Conservation (phyloP, 768 basidiomycete genomes). For the Pleurotus pulmonarius region DNA sequence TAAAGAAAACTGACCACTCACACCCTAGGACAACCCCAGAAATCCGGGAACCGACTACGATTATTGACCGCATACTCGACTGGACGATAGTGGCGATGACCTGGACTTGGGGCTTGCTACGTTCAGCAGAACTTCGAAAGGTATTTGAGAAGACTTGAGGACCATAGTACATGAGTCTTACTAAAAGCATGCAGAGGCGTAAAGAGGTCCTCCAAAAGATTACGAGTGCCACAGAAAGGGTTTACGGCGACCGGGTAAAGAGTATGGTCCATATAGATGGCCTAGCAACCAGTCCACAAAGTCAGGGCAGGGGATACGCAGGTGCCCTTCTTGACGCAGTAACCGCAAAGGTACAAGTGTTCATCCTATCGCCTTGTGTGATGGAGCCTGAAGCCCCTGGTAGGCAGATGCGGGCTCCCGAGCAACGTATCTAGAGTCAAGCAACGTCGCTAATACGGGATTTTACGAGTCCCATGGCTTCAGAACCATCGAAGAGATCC, state of each 20-base stretch:
- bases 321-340: constrained; percentile 23
- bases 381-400: background rate
- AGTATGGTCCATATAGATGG: constrained; percentile 26
- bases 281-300: constrained; percentile 22
- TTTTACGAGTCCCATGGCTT: constrained; percentile 24
- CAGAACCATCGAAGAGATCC: constrained; percentile 16
- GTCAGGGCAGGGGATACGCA: constrained; percentile 27
- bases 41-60: background rate
- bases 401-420: constrained; percentile 25
- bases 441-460: constrained; percentile 16
- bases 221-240: constrained; percentile 15
- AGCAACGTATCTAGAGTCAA: constrained; percentile 26
- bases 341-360: constrained; percentile 17
- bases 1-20: background rate
- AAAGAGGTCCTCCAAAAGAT: constrained; percentile 18
- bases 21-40: background rate
- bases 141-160: background rate
- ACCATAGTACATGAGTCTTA: background rate
- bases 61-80: background rate
- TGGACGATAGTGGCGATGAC: background rate
- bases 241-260: constrained; percentile 19
- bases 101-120: background rate
- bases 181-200: constrained; percentile 12
- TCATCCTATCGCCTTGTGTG: background rate
- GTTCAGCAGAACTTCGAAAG: background rate